Conservation (phyloP, 2,329 filamentous ascomycete genomes). For the Ramularia endophylla region DNA sequence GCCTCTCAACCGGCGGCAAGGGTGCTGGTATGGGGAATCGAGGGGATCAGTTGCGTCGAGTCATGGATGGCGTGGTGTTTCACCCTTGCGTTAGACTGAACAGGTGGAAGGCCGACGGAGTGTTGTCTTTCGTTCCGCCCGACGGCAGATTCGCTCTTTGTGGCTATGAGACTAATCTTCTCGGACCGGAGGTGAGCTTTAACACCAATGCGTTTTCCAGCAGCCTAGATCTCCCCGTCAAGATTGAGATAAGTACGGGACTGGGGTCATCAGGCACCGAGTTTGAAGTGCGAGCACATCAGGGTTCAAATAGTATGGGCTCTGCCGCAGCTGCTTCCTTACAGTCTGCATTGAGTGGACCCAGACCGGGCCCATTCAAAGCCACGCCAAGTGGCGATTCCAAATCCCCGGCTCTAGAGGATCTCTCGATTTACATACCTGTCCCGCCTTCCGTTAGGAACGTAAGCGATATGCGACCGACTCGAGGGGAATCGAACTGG, state of each 20-base stretch:
- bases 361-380: constrained; percentile 19
- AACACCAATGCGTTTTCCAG: constrained; percentile 16
- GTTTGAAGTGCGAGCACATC: constrained; percentile 79
- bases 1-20: constrained; percentile 73
- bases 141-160: constrained; percentile 91
- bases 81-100: constrained; percentile 89
- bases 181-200: constrained; percentile 56
- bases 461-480: constrained; percentile 73
- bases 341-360: constrained; percentile 21
- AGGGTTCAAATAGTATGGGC: constrained; percentile 10
- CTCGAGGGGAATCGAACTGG: constrained; percentile 77
- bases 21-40: constrained; percentile 62
- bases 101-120: constrained; percentile 83
- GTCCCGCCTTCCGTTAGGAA: constrained; percentile 75
- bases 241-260: constrained; percentile 72
- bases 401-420: constrained; percentile 54
- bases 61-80: constrained; percentile 86
- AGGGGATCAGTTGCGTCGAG: constrained; percentile 32
- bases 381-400: constrained; percentile 19
- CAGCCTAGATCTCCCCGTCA: constrained; percentile 70
- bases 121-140: constrained; percentile 92
- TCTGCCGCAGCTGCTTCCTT: constrained; percentile 26
- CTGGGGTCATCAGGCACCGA: constrained; percentile 71
- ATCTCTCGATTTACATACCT: constrained; percentile 71
- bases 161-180: constrained; percentile 87